These are phyloP conservation scores for Trichosanthes truncata DNA, from an alignment of 306 rosid genomes.

Conservation along the genomic window DNA sequence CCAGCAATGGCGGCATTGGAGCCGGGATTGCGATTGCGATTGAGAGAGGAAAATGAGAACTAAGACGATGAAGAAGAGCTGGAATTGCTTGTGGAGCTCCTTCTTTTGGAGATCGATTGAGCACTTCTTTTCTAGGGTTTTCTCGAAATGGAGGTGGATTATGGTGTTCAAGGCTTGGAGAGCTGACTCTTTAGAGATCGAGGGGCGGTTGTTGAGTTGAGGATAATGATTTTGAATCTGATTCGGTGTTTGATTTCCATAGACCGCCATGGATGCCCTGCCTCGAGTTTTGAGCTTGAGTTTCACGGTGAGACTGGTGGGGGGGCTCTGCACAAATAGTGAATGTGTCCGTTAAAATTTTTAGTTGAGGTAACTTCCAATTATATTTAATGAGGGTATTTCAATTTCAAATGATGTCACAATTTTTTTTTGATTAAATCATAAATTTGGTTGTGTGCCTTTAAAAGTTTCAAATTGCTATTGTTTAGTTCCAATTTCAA, in stretches of 20 bases:
- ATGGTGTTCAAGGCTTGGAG: slow-evolving; percentile 76
- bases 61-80: slow-evolving; percentile 67
- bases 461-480: too few species aligned
- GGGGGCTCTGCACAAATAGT: too few species aligned
- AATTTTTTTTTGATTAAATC: too few species aligned
- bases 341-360: too few species aligned
- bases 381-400: not conserved
- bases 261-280: not conserved
- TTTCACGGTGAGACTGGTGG: not conserved
- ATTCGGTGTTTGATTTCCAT: not conserved
- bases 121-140: slow-evolving; percentile 70
- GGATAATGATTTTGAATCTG: not conserved
- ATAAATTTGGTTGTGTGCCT: too few species aligned
- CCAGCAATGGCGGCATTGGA: slow-evolving; percentile 90
- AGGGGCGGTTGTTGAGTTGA: not conserved
- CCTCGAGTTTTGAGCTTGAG: not conserved
- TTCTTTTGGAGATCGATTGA: slow-evolving; percentile 83
- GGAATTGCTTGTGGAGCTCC: slow-evolving; percentile 70
- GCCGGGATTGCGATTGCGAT: slow-evolving; percentile 31
- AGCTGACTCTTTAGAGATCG: slow-evolving; percentile 47
- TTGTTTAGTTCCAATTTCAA: too few species aligned
- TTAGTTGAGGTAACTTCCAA: too few species aligned
- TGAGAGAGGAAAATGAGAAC: slow-evolving; percentile 35
- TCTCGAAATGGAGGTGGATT: slow-evolving; percentile 87
- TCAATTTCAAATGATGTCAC: not conserved